phyloP scores from a whole-genome alignment of 2,329 filamentous ascomycete species.

The Scedosporium aurantiacum region DNA sequence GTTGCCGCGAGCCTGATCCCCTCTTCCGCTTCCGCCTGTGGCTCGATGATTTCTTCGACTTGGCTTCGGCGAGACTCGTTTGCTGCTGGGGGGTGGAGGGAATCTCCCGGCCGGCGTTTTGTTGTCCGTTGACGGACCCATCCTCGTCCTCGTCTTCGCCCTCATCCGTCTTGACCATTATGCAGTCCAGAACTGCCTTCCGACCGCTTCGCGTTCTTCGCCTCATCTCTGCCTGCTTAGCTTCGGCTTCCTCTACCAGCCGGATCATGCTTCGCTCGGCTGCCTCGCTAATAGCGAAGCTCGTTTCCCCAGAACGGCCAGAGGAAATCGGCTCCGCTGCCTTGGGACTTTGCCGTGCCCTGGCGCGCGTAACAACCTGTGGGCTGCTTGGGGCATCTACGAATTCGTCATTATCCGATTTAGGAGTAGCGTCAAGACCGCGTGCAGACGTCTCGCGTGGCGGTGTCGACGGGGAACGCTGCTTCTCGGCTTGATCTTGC shows the following conservation, averaged over 20 bases:
- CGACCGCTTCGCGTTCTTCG: constrained; percentile 13
- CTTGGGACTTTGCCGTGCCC: not conserved
- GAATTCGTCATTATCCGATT: constrained; percentile 34
- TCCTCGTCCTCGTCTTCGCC: constrained; percentile 14
- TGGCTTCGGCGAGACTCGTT: not conserved
- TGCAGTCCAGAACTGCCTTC: constrained; percentile 18
- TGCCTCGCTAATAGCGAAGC: constrained; percentile 30
- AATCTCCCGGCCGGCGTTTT: not conserved
- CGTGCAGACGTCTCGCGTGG: not conserved
- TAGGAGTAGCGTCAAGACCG: constrained; percentile 24
- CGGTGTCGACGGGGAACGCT: constrained; percentile 4
- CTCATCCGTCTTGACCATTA: constrained; percentile 17
- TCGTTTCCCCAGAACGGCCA: constrained; percentile 16
- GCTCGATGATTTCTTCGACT: not conserved
- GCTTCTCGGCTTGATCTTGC: not conserved
- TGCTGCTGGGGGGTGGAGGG: not conserved
- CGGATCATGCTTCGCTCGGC: constrained; percentile 37
- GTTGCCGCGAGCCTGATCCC: constrained; percentile 7
- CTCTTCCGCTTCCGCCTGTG: constrained; percentile 6
- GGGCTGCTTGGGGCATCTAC: constrained; percentile 39
- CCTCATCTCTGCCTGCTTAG: not conserved
- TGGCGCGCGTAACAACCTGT: constrained; percentile 9
- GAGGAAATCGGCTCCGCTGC: not conserved
- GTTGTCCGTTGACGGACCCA: not conserved
- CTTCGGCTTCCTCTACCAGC: constrained; percentile 9